Percentiles rank a stretch among this genome's conserved stretches.
phyloP scores from a whole-genome alignment of 2,329 filamentous ascomycete species.

The Aureobasidium subglaciale region DNA sequence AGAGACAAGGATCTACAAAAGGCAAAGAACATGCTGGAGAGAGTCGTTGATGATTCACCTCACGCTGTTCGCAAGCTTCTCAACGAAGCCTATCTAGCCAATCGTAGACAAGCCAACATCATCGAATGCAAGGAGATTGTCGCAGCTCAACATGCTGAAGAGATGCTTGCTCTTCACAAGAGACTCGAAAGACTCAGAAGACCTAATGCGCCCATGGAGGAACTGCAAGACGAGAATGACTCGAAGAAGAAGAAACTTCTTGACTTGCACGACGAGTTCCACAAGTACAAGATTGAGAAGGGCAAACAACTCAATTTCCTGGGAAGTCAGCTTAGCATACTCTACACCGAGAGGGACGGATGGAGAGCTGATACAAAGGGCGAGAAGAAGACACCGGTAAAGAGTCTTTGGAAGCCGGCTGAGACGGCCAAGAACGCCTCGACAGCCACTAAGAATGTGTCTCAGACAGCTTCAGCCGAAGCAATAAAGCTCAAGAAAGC shows the following conservation, averaged over 20 bases:
- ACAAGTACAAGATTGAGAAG: neutral
- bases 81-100: neutral
- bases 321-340: neutral
- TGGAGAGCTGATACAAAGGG: neutral
- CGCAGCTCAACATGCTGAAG: neutral
- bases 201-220: neutral
- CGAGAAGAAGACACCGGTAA: too few species aligned
- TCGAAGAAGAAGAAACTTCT: neutral
- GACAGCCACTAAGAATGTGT: too few species aligned
- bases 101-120: neutral
- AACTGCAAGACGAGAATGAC: neutral
- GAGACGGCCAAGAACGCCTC: neutral
- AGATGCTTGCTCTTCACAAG: neutral
- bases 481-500: too few species aligned
- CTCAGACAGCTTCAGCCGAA: too few species aligned
- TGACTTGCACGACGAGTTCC: neutral
- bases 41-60: neutral
- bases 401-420: neutral
- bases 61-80: neutral
- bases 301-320: neutral
- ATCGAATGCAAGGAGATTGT: neutral
- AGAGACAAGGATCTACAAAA: neutral
- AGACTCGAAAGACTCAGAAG: neutral
- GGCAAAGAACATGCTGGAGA: neutral
- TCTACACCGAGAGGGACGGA: neutral